Base-by-base conservation (phyloP, 129 eudicot genomes). In the Rutidosis leptorrhynchoides region DNA sequence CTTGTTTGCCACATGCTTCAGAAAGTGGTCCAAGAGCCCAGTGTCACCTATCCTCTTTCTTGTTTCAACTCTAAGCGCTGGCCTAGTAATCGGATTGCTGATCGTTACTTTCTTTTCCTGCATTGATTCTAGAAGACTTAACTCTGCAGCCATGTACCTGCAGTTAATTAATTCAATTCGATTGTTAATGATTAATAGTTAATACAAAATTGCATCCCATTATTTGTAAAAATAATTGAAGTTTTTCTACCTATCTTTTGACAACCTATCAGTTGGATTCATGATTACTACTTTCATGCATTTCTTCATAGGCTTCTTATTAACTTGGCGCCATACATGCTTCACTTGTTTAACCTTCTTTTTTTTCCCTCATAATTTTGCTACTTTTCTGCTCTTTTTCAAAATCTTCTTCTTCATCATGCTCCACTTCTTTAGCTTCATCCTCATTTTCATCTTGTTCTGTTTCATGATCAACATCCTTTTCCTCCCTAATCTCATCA, bases 41-140 rank as follows among this genome's bases (percentile, higher is more conserved):
- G 99, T 94, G 73, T 94, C 96, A 6, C 99, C 96, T n/a, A 94
- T 94, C 62, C 74, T 74, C 77, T 94, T 94, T 48, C 99, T 72
- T 10, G 99, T 95, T 84, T 94, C 96, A 24, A 79, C 58, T 66
- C 99, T 79, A 43, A 94, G 77, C 1, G 77, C 90, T 22, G 96
- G 90, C 81, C 99, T 74, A 22, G 91, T 69, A 53, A 94, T 84
- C 33, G 97, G 96, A 58, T 77, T 89, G 10, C 78, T 79, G 16
- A 79, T 81, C 35, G 75, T 73, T 58, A 97, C 96, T 29, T 84
- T 79, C 74, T 89, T 89, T 3, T 81, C 82, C 68, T 86, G 84
- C 99, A 94, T 86, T 68, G 91, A 89, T 69, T 81, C 85, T 62
- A 89, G 55, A 75, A 94, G 95, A 69, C 83, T 84, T 64, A 78